Percentiles rank a stretch among this genome's conserved stretches.
Conservation (phyloP, 108 stramenopile species). For the Epithemia pelagica region DNA sequence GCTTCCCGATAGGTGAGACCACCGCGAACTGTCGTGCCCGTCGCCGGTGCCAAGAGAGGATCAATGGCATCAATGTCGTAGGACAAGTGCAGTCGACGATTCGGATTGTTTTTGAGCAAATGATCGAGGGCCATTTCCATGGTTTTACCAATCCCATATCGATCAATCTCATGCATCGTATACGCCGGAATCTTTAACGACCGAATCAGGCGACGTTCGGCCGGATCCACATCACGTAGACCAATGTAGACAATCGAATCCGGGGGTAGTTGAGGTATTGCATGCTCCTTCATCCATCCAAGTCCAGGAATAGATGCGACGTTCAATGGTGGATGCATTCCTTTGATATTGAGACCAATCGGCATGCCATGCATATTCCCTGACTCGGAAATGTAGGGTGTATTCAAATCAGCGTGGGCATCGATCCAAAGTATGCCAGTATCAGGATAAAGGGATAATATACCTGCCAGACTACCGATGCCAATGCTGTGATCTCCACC, state of each 20-base stretch:
- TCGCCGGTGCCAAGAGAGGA: conserved; percentile 93
- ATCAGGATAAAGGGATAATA: conserved; percentile 76
- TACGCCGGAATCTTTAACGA: conserved; percentile 77
- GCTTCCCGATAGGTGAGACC: conserved; percentile 98
- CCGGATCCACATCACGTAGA: conserved; percentile 90
- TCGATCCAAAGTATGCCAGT: conserved; percentile 98
- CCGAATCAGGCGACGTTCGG: conserved; percentile 79
- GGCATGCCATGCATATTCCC: conserved; percentile 99
- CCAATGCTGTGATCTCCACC: conserved; percentile 98
- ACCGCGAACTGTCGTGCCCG: conserved; percentile 96
- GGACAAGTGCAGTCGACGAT: conserved; percentile 79
- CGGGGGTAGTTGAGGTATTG: conserved; percentile 50
- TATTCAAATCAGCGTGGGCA: conserved; percentile 99
- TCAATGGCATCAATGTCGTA: conserved; percentile 99
- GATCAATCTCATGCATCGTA: conserved; percentile 96
- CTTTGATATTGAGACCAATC: conserved; percentile 87
- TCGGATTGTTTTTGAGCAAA: conserved; percentile 54
- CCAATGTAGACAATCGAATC: conserved; percentile 94
- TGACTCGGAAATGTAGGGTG: conserved; percentile 76
- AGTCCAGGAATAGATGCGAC: conserved; percentile 73
- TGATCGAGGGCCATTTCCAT: conserved; percentile 92
- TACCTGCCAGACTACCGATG: conserved; percentile 88
- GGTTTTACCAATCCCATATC: conserved; percentile 92
- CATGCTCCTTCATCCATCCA: conserved; percentile 69
- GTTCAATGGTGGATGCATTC: conserved; percentile 13